phyloP scores from a whole-genome alignment of 2,329 filamentous ascomycete species.

The Aspergillus sp. region DNA sequence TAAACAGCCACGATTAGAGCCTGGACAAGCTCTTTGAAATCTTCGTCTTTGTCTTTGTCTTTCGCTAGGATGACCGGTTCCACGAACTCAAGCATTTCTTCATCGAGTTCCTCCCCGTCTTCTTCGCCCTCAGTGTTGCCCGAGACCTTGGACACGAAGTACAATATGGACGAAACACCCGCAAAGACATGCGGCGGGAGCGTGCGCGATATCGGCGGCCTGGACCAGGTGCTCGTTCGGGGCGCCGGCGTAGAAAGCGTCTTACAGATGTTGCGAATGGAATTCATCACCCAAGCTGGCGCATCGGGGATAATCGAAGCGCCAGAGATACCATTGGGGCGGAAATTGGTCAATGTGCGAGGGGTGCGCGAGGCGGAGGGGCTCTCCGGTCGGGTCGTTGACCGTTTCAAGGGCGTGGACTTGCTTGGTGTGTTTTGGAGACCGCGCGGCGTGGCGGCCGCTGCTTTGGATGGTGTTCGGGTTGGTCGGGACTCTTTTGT shows the following conservation, averaged over 20 bases:
- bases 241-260: slow-evolving; percentile 56
- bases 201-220: slow-evolving; percentile 41
- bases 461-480: slow-evolving; percentile 29
- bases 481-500: slow-evolving; percentile 24
- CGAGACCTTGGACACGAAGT: slow-evolving; percentile 42
- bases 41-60: slow-evolving; percentile 49
- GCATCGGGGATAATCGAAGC: slow-evolving; percentile 39
- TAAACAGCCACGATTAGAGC: slow-evolving; percentile 45
- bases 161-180: slow-evolving; percentile 63
- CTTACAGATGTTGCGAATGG: slow-evolving; percentile 65
- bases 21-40: slow-evolving; percentile 39
- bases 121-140: slow-evolving; percentile 40
- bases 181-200: slow-evolving; percentile 73
- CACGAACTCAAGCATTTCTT: slow-evolving; percentile 34
- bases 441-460: slow-evolving; percentile 27
- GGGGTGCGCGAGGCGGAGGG: slow-evolving; percentile 23
- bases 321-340: slow-evolving; percentile 18
- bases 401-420: slow-evolving; percentile 33
- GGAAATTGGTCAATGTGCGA: slow-evolving; percentile 15
- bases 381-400: slow-evolving; percentile 29
- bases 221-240: slow-evolving; percentile 35
- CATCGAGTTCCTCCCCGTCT: slow-evolving; percentile 42
- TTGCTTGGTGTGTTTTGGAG: slow-evolving; percentile 46
- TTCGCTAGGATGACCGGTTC: slow-evolving; percentile 40
- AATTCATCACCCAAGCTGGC: slow-evolving; percentile 68